Percentiles rank a stretch among this genome's conserved stretches.
These are phyloP conservation scores for Cerrena zonata DNA, from an alignment of 1,284 basidiomycete genomes.

Conservation along the genomic window DNA sequence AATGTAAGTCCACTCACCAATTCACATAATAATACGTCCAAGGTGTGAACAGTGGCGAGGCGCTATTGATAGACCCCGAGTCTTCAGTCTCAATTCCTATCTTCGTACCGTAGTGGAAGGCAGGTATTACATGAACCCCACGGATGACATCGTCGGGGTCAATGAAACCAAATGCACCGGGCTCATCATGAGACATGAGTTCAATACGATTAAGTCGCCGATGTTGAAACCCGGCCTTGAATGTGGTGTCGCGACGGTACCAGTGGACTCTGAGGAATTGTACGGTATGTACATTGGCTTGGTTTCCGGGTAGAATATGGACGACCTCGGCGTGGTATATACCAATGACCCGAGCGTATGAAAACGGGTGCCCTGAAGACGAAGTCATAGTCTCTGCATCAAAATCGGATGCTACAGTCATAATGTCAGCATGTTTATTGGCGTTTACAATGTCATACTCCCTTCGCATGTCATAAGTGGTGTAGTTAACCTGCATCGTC, in stretches of 20 bases:
- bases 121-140: conserved; percentile 6
- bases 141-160: conserved; percentile 24
- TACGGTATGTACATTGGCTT: conserved; percentile 10
- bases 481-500: conserved; percentile 35
- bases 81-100: conserved; percentile 3
- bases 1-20: background rate
- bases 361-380: background rate
- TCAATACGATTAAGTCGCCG: conserved; percentile 28
- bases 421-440: conserved; percentile 28
- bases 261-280: conserved; percentile 35
- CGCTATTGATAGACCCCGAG: background rate
- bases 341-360: background rate
- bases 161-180: conserved; percentile 35
- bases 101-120: background rate
- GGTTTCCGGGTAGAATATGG: background rate
- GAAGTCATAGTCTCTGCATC: background rate
- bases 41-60: background rate
- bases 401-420: conserved; percentile 26
- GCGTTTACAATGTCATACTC: conserved; percentile 36
- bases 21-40: conserved; percentile 5
- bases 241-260: conserved; percentile 21
- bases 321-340: conserved; percentile 3
- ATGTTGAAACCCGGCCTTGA: conserved; percentile 13
- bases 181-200: conserved; percentile 26
- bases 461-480: conserved; percentile 37